phyloP scores from a whole-genome alignment of 352 stramenopile species.

The Globisporangium cystogenes region DNA sequence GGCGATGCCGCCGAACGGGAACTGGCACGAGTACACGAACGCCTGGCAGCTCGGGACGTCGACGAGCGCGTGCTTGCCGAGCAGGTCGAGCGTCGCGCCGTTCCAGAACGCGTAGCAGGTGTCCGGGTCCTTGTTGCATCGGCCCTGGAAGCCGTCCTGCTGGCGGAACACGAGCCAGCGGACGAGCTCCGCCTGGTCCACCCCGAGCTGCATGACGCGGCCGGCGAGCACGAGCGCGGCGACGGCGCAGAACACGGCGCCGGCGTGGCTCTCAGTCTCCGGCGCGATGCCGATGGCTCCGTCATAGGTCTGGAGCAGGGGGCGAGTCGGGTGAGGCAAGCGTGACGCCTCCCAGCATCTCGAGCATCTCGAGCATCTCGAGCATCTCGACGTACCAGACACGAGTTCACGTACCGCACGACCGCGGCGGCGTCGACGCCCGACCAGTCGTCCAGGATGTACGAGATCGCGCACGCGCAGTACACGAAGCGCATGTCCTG shows the following conservation, averaged over 20 bases:
- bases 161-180: slow-evolving; percentile 83
- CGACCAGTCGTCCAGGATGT: slow-evolving; percentile 85
- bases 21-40: slow-evolving; percentile 87
- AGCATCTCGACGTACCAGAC: slow-evolving; percentile 69
- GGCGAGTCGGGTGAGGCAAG: background rate
- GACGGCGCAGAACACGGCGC: slow-evolving; percentile 68
- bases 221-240: slow-evolving; percentile 66
- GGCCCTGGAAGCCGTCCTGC: slow-evolving; percentile 83
- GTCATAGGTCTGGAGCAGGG: slow-evolving; percentile 54
- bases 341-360: too few species aligned
- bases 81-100: slow-evolving; percentile 78
- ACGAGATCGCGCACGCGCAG: slow-evolving; percentile 84
- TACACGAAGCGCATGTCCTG: slow-evolving; percentile 89
- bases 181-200: slow-evolving; percentile 59
- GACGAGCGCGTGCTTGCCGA: slow-evolving; percentile 76
- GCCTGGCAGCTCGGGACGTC: slow-evolving; percentile 54
- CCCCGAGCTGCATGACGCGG: slow-evolving; percentile 60
- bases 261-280: slow-evolving; percentile 67
- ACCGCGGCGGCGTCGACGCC: slow-evolving; percentile 58
- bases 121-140: slow-evolving; percentile 88
- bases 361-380: too few species aligned
- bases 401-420: slow-evolving; percentile 80
- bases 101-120: slow-evolving; percentile 93
- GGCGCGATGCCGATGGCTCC: slow-evolving; percentile 69
- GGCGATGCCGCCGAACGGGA: slow-evolving; percentile 76